phyloP scores from a whole-genome alignment of 2,329 filamentous ascomycete genomes.

The Botryotinia narcissicola region DNA sequence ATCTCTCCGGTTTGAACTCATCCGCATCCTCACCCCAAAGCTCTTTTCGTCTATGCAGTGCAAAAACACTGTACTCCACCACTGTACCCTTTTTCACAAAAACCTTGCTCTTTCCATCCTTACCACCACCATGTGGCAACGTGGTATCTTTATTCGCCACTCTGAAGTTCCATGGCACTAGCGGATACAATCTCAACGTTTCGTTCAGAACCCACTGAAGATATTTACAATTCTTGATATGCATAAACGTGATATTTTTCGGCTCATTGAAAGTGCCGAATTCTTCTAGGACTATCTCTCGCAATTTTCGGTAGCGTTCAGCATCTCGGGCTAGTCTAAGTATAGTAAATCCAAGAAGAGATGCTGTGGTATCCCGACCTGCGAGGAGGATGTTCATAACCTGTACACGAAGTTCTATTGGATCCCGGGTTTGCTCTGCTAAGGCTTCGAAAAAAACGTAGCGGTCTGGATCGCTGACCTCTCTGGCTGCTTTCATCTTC shows the following conservation, averaged over 20 bases:
- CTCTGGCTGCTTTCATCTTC: slow-evolving; percentile 26
- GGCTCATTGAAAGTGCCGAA: slow-evolving; percentile 39
- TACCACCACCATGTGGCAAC: slow-evolving; percentile 40
- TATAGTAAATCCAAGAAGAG: slow-evolving; percentile 42
- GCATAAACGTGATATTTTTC: slow-evolving; percentile 32
- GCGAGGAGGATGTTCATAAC: slow-evolving; percentile 55
- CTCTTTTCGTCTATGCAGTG: slow-evolving; percentile 40
- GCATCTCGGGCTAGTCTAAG: slow-evolving; percentile 39
- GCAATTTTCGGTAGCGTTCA: slow-evolving; percentile 44
- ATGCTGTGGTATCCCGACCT: slow-evolving; percentile 58
- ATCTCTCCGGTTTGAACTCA: slow-evolving; percentile 42
- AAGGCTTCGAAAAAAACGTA: slow-evolving; percentile 57
- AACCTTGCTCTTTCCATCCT: slow-evolving; percentile 38
- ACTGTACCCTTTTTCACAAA: slow-evolving; percentile 36
- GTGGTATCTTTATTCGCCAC: slow-evolving; percentile 37
- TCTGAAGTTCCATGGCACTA: slow-evolving; percentile 54
- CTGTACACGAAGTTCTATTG: slow-evolving; percentile 48
- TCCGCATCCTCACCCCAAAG: slow-evolving; percentile 41
- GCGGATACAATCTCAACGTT: slow-evolving; percentile 52
- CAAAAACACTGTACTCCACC: slow-evolving; percentile 37
- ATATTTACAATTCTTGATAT: slow-evolving; percentile 35
- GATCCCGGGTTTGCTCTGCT: slow-evolving; percentile 47
- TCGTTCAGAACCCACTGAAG: slow-evolving; percentile 36
- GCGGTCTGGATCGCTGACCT: slow-evolving; percentile 27
- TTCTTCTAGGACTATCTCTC: slow-evolving; percentile 41